Percentiles rank a stretch among this genome's conserved stretches.
These are phyloP conservation scores for Pseudogymnoascus sp. DNA, from an alignment of 2,329 filamentous ascomycete species.

Conservation along the genomic window DNA sequence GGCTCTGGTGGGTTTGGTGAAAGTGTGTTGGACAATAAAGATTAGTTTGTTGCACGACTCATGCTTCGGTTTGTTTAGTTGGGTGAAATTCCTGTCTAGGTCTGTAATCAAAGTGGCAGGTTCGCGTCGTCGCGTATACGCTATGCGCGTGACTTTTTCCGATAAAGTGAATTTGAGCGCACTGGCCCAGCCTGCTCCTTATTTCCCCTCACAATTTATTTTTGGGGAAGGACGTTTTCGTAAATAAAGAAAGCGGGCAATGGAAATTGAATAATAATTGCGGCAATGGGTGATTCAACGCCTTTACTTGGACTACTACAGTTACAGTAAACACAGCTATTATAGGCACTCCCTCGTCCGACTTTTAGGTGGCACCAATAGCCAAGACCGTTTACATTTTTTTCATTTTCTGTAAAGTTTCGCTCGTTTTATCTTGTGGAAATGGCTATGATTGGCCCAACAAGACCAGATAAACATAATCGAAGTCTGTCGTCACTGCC, in stretches of 20 bases:
- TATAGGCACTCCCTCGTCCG: neutral
- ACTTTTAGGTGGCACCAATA: neutral
- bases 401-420: conserved; percentile 8
- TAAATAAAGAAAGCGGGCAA: neutral
- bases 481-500: neutral
- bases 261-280: neutral
- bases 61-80: conserved; percentile 6
- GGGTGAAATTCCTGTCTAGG: conserved; percentile 6
- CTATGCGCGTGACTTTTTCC: conserved; percentile 6
- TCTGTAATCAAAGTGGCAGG: conserved; percentile 7
- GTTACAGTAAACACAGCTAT: neutral
- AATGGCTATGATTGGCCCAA: neutral
- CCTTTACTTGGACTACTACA: neutral
- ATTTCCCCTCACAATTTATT: neutral
- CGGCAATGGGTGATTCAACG: neutral
- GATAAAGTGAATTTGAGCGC: neutral
- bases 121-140: conserved; percentile 9
- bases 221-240: neutral
- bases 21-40: neutral
- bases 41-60: neutral
- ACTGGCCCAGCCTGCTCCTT: neutral
- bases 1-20: neutral
- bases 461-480: neutral
- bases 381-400: conserved; percentile 1
- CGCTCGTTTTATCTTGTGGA: conserved; percentile 5